Percentiles rank a stretch among this genome's conserved stretches.
These are phyloP conservation scores for Ceratocystis harringtonii DNA, from an alignment of 2,329 filamentous ascomycete species.

Conservation along the genomic window DNA sequence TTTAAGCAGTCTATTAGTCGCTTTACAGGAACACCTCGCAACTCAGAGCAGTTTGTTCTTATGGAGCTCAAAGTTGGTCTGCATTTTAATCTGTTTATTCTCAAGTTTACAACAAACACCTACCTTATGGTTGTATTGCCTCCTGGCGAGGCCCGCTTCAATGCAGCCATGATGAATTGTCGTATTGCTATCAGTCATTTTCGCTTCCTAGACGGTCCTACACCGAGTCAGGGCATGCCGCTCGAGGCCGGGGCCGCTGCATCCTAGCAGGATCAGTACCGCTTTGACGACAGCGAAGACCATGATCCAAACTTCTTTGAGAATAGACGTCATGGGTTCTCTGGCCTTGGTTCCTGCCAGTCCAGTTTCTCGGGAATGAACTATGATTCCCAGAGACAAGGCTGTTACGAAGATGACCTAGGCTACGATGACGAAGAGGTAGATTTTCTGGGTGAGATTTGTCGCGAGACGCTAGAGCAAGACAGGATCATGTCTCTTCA, in stretches of 20 bases:
- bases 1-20: slow-evolving; percentile 77
- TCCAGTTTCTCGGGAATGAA: background rate
- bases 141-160: slow-evolving; percentile 81
- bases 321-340: background rate
- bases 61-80: slow-evolving; percentile 65
- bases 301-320: slow-evolving; percentile 1
- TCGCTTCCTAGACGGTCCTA: slow-evolving; percentile 43
- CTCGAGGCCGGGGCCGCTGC: slow-evolving; percentile 7
- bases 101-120: slow-evolving; percentile 92
- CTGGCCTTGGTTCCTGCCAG: background rate
- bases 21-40: slow-evolving; percentile 66
- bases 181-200: slow-evolving; percentile 76
- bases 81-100: slow-evolving; percentile 84
- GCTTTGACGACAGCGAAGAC: background rate
- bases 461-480: slow-evolving; percentile 1
- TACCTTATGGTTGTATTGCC: slow-evolving; percentile 88
- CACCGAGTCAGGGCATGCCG: slow-evolving; percentile 6
- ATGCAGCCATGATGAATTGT: slow-evolving; percentile 79
- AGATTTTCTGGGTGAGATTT: slow-evolving; percentile 1
- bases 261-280: slow-evolving; percentile 16
- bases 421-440: slow-evolving; percentile 1
- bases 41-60: slow-evolving; percentile 64
- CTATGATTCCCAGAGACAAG: background rate
- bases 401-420: background rate
- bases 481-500: background rate